These are phyloP conservation scores for Rhododendron molle DNA, from an alignment of 148 eudicot species.

Conservation along the genomic window DNA sequence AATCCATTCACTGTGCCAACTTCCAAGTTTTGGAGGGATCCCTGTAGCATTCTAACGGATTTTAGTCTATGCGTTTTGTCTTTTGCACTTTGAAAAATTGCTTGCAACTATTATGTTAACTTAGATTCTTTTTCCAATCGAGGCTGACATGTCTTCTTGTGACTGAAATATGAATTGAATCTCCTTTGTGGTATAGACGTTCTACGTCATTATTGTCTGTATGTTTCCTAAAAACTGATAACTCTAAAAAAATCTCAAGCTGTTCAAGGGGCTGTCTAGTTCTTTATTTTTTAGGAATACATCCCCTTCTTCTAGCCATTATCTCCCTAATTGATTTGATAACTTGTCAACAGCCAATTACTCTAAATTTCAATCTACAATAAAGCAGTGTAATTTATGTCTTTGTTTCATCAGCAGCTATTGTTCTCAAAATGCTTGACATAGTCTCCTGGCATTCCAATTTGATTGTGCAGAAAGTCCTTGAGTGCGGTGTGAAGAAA, in stretches of 20 bases:
- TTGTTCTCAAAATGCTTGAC: conserved; percentile 8
- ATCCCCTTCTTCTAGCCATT: background rate
- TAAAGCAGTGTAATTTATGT: background rate
- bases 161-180: background rate
- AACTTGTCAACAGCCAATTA: background rate
- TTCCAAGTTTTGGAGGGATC: background rate
- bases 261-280: background rate
- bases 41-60: background rate
- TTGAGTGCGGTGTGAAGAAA: conserved; percentile 82
- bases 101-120: background rate
- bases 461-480: conserved; percentile 55
- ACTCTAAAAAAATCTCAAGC: background rate
- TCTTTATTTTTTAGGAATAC: background rate
- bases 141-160: background rate
- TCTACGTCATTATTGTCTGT: background rate
- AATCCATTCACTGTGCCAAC: background rate
- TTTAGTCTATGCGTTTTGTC: background rate
- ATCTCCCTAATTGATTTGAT: background rate
- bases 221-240: background rate
- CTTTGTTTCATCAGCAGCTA: background rate
- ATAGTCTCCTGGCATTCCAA: background rate
- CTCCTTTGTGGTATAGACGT: background rate
- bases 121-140: background rate
- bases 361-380: background rate
- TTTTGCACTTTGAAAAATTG: background rate